Evolutionary conservation across 257 asterid species (phyloP).

Genomic region (Plantago elongata): DNA sequence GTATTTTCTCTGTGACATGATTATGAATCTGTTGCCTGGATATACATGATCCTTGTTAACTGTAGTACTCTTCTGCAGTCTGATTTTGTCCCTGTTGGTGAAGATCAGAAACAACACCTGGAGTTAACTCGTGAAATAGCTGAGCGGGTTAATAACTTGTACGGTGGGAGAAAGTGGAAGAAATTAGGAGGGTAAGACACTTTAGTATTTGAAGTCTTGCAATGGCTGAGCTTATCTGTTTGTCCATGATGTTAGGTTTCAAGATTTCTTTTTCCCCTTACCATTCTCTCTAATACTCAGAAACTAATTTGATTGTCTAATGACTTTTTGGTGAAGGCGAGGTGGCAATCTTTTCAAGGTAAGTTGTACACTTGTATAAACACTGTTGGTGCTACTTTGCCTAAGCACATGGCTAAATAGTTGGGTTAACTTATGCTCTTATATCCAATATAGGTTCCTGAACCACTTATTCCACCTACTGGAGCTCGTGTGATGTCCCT

Average conservation of each 20-base stretch:
- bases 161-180: slow-evolving; percentile 98
- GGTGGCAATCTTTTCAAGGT: slow-evolving; percentile 95
- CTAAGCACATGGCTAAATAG: slow-evolving; percentile 18
- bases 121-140: slow-evolving; percentile 95
- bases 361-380: slow-evolving; percentile 24
- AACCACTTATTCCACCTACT: slow-evolving; percentile 89
- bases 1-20: slow-evolving; percentile 7
- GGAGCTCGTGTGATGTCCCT: slow-evolving; percentile 99
- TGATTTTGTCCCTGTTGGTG: slow-evolving; percentile 97
- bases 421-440: slow-evolving; percentile 20
- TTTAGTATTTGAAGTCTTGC: slow-evolving; percentile 10
- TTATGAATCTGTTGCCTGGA: slow-evolving; percentile 26
- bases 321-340: slow-evolving; percentile 49
- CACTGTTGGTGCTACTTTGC: slow-evolving; percentile 4
- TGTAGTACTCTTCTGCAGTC: slow-evolving; percentile 61
- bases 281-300: slow-evolving; percentile 19
- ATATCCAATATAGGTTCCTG: slow-evolving; percentile 69
- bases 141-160: slow-evolving; percentile 76
- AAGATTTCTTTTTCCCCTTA: slow-evolving; percentile 14
- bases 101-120: slow-evolving; percentile 96
- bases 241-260: not conserved
- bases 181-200: slow-evolving; percentile 89
- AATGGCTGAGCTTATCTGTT: not conserved
- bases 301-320: slow-evolving; percentile 32
- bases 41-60: slow-evolving; percentile 33